A percentile compares a stretch with the other conserved stretches of the same genome.
Conservation (phyloP, 371 early-diverging fungal genomes). For the Mucor irregularis region DNA sequence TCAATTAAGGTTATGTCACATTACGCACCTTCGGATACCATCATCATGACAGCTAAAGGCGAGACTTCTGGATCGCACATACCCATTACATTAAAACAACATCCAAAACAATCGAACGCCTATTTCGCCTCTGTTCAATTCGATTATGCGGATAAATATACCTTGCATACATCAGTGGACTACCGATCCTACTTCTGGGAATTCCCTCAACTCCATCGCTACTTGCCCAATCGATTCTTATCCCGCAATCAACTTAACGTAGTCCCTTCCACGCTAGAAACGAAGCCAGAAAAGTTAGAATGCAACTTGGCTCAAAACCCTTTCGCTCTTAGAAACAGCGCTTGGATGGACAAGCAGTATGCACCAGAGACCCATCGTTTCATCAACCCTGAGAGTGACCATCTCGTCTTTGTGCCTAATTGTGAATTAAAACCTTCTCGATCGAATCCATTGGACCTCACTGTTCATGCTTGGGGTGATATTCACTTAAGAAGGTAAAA, state of each 20-base stretch:
- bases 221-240: slow-evolving; percentile 29
- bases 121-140: slow-evolving; percentile 36
- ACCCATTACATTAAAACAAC: slow-evolving; percentile 27
- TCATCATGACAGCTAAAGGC: slow-evolving; percentile 30
- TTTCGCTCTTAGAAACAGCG: not conserved
- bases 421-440: slow-evolving; percentile 11
- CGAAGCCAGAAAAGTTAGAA: not conserved
- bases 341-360: not conserved
- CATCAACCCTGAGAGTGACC: not conserved
- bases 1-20: slow-evolving; percentile 25
- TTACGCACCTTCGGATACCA: slow-evolving; percentile 35
- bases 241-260: slow-evolving; percentile 25
- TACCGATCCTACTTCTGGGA: slow-evolving; percentile 49
- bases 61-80: slow-evolving; percentile 6
- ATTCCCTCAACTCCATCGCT: slow-evolving; percentile 29
- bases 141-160: slow-evolving; percentile 15
- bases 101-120: slow-evolving; percentile 24
- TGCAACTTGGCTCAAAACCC: not conserved
- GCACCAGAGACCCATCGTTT: not conserved
- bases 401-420: not conserved
- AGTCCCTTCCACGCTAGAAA: not conserved
- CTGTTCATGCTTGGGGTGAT: slow-evolving; percentile 41
- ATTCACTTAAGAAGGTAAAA: slow-evolving; percentile 26
- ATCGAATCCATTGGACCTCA: not conserved
- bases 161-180: slow-evolving; percentile 30